A percentile compares a stretch with the other conserved stretches of the same genome.
phyloP scores from a whole-genome alignment of 805 yeast genomes.

The Barnettozyma populi region DNA sequence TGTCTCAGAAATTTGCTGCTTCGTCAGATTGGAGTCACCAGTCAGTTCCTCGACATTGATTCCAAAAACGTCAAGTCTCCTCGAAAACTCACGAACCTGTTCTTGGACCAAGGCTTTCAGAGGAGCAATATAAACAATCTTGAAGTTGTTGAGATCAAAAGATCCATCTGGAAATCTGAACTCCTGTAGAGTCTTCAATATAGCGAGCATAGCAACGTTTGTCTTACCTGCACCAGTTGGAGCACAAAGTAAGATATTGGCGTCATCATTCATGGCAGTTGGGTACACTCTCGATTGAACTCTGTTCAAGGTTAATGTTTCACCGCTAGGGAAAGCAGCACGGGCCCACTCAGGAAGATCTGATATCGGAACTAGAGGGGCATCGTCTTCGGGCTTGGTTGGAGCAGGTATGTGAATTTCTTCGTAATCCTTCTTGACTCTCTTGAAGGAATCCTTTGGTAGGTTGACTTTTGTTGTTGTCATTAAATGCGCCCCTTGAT shows the following conservation, averaged over 20 bases:
- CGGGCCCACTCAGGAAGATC: slow-evolving; percentile 81
- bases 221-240: slow-evolving; percentile 99
- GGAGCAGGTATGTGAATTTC: slow-evolving; percentile 94
- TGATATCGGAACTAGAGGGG: slow-evolving; percentile 46
- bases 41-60: slow-evolving; percentile 79
- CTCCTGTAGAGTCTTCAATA: slow-evolving; percentile 56
- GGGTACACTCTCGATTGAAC: slow-evolving; percentile 83
- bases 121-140: slow-evolving; percentile 88
- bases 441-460: slow-evolving; percentile 81
- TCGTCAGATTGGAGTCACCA: slow-evolving; percentile 79
- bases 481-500: slow-evolving; percentile 67
- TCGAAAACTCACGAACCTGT: slow-evolving; percentile 79
- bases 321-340: slow-evolving; percentile 61
- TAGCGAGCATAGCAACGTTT: slow-evolving; percentile 86
- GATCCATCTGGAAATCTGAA: slow-evolving; percentile 44
- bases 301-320: slow-evolving; percentile 64
- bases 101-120: slow-evolving; percentile 93
- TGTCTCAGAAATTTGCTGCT: slow-evolving; percentile 68
- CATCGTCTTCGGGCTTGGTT: slow-evolving; percentile 35
- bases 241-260: slow-evolving; percentile 81
- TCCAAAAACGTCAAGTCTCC: slow-evolving; percentile 60
- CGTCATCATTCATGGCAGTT: slow-evolving; percentile 64
- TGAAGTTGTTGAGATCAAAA: slow-evolving; percentile 52
- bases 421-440: slow-evolving; percentile 69
- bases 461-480: slow-evolving; percentile 61